Evolutionary conservation across 257 asterid species (phyloP).

Genomic region (Solanum chmielewskii): DNA sequence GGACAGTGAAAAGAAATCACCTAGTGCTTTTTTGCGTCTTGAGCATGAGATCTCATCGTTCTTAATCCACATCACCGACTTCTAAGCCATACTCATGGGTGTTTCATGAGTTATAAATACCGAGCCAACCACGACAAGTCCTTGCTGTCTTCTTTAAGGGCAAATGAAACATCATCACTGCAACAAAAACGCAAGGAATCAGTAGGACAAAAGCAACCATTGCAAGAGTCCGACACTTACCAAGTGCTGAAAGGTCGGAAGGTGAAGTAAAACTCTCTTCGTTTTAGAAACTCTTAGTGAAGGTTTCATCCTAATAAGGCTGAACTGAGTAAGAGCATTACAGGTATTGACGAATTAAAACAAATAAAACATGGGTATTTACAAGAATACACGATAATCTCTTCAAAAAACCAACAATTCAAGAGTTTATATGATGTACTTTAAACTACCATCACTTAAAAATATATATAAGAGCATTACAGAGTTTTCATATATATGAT

Average conservation of each 20-base stretch:
- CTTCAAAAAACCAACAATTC: not conserved
- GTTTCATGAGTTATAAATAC: slow-evolving; percentile 29
- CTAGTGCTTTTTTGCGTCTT: not conserved
- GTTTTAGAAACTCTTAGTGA: not conserved
- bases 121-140: slow-evolving; percentile 86
- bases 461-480: not conserved
- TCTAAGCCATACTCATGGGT: not conserved
- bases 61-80: not conserved
- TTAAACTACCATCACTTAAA: not conserved
- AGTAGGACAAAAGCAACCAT: not conserved
- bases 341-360: not conserved
- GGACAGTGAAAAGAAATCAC: not conserved
- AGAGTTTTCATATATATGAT: not conserved
- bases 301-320: not conserved
- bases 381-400: not conserved
- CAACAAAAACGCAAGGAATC: not conserved
- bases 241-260: not conserved
- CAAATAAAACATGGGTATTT: not conserved
- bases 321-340: not conserved
- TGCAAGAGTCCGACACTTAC: not conserved
- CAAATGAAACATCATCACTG: slow-evolving; percentile 94
- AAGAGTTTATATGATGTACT: not conserved
- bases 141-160: slow-evolving; percentile 79
- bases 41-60: not conserved
- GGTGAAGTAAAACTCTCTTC: not conserved